Conservation (phyloP, 148 eudicot species). For the Nepenthes gracilis region DNA sequence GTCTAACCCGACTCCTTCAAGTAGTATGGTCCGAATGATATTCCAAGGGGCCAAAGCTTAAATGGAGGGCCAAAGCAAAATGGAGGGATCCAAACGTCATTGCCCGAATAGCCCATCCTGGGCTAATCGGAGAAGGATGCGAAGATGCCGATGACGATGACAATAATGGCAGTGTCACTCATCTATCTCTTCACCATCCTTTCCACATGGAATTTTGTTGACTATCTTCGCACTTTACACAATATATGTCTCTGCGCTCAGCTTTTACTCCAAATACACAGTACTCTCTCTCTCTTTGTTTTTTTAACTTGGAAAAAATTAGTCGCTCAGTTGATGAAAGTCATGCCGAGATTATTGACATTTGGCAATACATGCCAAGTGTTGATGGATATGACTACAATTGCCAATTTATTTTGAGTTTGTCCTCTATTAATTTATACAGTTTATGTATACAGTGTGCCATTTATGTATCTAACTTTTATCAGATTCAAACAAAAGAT, state of each 20-base stretch:
- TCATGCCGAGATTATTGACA: no score
- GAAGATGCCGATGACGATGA: slow-evolving; percentile 8
- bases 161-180: slow-evolving; percentile 3
- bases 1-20: no score
- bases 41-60: no score
- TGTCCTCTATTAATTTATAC: not conserved
- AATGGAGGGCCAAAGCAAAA: no score
- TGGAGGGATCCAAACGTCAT: no score
- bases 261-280: slow-evolving; percentile 66
- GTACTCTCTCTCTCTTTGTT: slow-evolving; percentile 30
- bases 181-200: slow-evolving; percentile 8
- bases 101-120: no score
- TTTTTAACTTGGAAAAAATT: no score
- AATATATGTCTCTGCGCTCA: slow-evolving; percentile 41
- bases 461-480: not conserved
- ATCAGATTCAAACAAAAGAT: slow-evolving; percentile 69
- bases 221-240: slow-evolving; percentile 13
- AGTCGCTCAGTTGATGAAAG: no score
- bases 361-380: no score
- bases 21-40: no score
- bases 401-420: not conserved
- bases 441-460: no score
- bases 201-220: slow-evolving; percentile 11
- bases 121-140: slow-evolving; percentile 1
- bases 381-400: no score